Conservation (phyloP, 768 basidiomycete genomes). For the Pisolithus albus region DNA sequence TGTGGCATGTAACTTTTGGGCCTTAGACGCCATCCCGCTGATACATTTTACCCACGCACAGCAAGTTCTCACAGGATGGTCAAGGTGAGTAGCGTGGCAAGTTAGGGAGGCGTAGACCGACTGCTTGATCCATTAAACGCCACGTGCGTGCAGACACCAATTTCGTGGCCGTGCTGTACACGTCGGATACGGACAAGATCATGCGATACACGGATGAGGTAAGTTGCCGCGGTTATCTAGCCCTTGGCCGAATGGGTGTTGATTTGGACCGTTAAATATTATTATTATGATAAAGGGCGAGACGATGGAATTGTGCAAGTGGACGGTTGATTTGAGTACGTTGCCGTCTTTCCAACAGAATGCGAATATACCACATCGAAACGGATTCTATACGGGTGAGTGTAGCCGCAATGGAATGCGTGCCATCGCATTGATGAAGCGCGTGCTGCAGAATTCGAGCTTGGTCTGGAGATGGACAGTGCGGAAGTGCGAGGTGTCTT, state of each 20-base stretch:
- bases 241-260: not conserved
- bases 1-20: constrained; percentile 10
- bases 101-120: not conserved
- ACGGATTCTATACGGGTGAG: constrained; percentile 77
- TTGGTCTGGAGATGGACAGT: constrained; percentile 78
- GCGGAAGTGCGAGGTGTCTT: constrained; percentile 81
- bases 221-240: constrained; percentile 13
- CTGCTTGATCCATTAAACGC: constrained; percentile 3
- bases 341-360: constrained; percentile 75
- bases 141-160: constrained; percentile 47
- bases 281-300: constrained; percentile 43
- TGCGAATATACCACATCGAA: constrained; percentile 45
- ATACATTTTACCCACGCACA: constrained; percentile 21
- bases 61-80: constrained; percentile 62
- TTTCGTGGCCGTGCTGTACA: constrained; percentile 79
- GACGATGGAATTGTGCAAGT: constrained; percentile 69
- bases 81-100: constrained; percentile 31
- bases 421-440: not conserved
- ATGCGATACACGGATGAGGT: constrained; percentile 83
- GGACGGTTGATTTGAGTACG: constrained; percentile 78
- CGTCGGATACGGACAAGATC: constrained; percentile 64
- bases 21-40: constrained; percentile 1
- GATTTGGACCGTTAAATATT: constrained; percentile 1
- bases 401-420: constrained; percentile 1
- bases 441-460: constrained; percentile 59